Base-by-base conservation (phyloP, 371 early-diverging fungal genomes). In the Lichtheimia hyalospora region DNA sequence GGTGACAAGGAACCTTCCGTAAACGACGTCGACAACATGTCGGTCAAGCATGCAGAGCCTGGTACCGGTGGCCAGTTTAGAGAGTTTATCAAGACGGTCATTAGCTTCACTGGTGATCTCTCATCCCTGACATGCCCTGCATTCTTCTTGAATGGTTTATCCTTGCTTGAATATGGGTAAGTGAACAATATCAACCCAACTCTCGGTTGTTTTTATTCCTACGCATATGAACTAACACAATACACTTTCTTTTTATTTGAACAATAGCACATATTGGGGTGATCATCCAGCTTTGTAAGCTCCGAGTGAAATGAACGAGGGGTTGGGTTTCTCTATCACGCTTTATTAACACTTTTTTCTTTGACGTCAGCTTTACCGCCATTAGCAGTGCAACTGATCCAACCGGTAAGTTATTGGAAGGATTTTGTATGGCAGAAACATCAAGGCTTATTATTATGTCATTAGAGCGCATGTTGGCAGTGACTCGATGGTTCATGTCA, bases 71-170 rank as follows among this genome's bases (percentile, higher is more conserved):
- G 77, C 44, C 81, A 81, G 58, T 80, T 80, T 48, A 74, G 69
- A 63, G 79, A 79, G 8, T 79, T 79, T 40, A 66, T 92, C 50
- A 83, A 88, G 61, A 81, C 79, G 14, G 75, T 92, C 20, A 83
- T 87, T 28, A 85, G 87, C 55, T 91, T 91, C 57, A 90, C 91
- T 3, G 92, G 92, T 40, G 92, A 92, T 68, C 82, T 92, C 48
- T 89, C 89, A 18, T 80, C 85, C 16, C 73, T 92, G 49, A 90
- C 91, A 13, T 89, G 90, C 67, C 92, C 92, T 56, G 84, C 90
- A 2, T 91, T 91, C 66, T 77, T 91, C 48, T 74, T 92, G 49
- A 89, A 83, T 60, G 89, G 90, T 28, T 76, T 87, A 28, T 89
- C 89, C 44, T 70, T 92, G 48, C 78, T 89, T 13, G 92, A 92